Base-by-base conservation (phyloP, 345 rosid species). In the Rhodamnia rubescens region DNA sequence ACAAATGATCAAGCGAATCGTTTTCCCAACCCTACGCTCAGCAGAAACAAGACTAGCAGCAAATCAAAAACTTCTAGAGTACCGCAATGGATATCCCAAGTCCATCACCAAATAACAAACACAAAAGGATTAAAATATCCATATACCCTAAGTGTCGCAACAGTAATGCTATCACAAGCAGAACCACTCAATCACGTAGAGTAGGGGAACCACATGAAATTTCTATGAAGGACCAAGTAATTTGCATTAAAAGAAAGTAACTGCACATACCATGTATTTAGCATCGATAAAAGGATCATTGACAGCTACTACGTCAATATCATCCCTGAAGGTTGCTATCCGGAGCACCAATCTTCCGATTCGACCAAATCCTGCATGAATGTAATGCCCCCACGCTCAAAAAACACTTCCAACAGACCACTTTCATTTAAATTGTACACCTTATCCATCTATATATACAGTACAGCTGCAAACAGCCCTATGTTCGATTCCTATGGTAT, bases 231-330 rank as follows among this genome's bases (percentile, higher is more conserved):
- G 14, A 84, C 18, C 29, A 18, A 20, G 21, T 36, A 84, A 20
- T 56, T 57, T 9, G 85, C 21, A 59, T 26, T 53, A 85, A 47
- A 29, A 53, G 44, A 80, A 40, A 22, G 75, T 5, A 32, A 15
- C 4, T 56, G 84, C 56, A 86, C 88, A 61, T 92, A 97, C 99
- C 99, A 97, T 97, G 93, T 96, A 96, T 82, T 95, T 95, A 83
- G 94, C 96, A 88, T 96, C 95, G 91, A 97, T 88, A 85, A 97
- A 97, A 55, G 99, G 99, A 92, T 98, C 99, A 89, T 98, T 98
- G 86, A 98, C 97, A 36, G 98, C 98, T 78, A 98, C 98, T 32
- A 94, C 94, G 55, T 95, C 95, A 53, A 98, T 88, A 87, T 98
- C 98, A 91, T 96, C 99, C 91, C 99, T 95, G 51, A 88, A 89